Conservation (phyloP, 1,284 basidiomycete species). For the Chiua sp. region DNA sequence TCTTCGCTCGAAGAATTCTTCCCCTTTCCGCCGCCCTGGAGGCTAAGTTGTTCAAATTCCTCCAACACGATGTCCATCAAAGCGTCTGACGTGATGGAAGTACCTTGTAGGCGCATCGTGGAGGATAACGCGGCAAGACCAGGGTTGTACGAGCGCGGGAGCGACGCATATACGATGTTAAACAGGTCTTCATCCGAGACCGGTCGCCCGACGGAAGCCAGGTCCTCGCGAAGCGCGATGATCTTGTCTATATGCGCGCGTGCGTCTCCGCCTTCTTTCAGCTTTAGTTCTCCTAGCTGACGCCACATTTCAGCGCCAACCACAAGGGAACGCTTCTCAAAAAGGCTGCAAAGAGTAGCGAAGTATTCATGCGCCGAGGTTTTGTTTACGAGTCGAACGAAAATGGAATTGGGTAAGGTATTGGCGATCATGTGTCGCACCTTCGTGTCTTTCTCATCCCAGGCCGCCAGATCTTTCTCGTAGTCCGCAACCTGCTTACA, state of each 20-base stretch:
- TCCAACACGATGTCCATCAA: too few relatives aligned
- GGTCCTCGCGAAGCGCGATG: constrained; percentile 22
- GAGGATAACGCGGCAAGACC: too few relatives aligned
- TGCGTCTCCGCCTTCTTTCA: constrained; percentile 2
- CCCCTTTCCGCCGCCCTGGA: too few relatives aligned
- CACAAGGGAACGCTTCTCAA: not conserved
- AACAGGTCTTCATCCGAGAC: constrained; percentile 39
- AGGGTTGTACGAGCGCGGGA: too few relatives aligned
- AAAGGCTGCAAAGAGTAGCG: not conserved
- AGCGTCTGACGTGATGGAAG: too few relatives aligned
- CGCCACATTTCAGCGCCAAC: not conserved
- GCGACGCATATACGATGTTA: constrained; percentile 34
- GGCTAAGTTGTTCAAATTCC: too few relatives aligned
- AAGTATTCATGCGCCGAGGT: not conserved
- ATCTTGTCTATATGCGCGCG: not conserved
- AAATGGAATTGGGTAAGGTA: not conserved
- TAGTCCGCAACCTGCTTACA: too few relatives aligned
- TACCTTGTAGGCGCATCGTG: too few relatives aligned
- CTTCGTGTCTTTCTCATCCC: not conserved
- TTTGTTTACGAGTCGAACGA: not conserved
- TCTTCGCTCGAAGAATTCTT: not conserved
- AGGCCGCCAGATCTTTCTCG: too few relatives aligned
- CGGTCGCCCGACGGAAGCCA: constrained; percentile 34
- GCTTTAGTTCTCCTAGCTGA: not conserved
- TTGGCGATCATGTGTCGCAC: not conserved